Evolutionary conservation across 345 rosid genomes (phyloP), one percentile per base, ranked within the genome.

Genomic region (Lagerstroemia speciosa): DNA sequence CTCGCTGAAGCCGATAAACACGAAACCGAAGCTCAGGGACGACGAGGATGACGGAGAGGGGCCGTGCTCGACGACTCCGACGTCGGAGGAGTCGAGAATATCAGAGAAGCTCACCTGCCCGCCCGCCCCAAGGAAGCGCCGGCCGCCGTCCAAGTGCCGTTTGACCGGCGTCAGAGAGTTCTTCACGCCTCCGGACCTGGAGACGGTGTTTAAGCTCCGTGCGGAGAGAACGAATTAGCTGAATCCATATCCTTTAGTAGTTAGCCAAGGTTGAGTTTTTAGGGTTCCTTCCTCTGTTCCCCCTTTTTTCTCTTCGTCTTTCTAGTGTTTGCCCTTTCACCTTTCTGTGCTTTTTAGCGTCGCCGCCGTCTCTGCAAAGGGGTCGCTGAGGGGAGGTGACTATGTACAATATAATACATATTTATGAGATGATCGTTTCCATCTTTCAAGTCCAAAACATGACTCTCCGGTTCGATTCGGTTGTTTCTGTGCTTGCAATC

Each of bases 141-240:
- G 92, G 41, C 85, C 92, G 45, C 57, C 82, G 71, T 77, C 82
- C 3, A 85, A 82, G 73, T 88, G 89, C 71, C 75, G 81, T 45
- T 73, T 69, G 40, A 82, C 53, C 61, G 89, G 81, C 16, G 89
- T 70, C 63, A 83, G 83, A 46, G 95, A 92, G 85, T 92, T 84
- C 82, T 92, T 92, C 33, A 82, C 81, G 12, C 92, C 96, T 52
- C 96, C 98, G 34, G 78, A 80, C 69, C 82, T 92, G 91, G 98
- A 92, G 69, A 65, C 91, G 19, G 89, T 92, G 50, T 92, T 92
- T 64, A 78, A 85, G 69, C 84, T 82, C 79, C 85, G 79, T 69
- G 83, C 78, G 33, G 87, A 85, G 81, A 82, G 77, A 74, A 83
- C 86, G 37, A 77, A 80, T 72, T 84, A 73, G 77, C 69, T 36